Evolutionary conservation across 23 red algal species (phyloP), one percentile per base, ranked within the genome.

Genomic region (Gracilariopsis chorda): DNA sequence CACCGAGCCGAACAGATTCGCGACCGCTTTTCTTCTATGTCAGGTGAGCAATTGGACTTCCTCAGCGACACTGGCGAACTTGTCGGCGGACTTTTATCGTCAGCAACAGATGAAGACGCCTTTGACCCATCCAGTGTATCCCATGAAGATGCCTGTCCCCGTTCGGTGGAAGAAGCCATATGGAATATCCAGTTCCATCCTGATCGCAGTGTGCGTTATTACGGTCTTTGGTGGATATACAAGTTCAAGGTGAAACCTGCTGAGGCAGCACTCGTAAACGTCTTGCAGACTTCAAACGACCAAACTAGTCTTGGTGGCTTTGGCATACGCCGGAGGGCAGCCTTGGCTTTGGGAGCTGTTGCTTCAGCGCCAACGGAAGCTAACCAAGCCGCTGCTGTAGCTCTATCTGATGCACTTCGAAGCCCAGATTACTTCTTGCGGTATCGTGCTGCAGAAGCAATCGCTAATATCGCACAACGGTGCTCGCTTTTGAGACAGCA

Each of bases 161-260:
- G 97, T 17, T 94, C 90, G 5, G 73, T 94, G 21, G 90, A 93
- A 48, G 90, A 99, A 45, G 97, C 93, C 23, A 94, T 99, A 32
- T 76, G 78, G 77, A 99, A 94, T 48, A 80, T 96, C 39, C 60
- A 81, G 70, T 65, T 82, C 46, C 92, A 98, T 73, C 72, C 75
- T 9, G 94, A 96, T 77, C 48, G 39, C 43, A 80, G 75, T 43
- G 76, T 84, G 46, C 83, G 93, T 41, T 99, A 99, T 48, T 99
- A 96, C 46, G 93, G 90, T 33, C 35, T 96, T 14, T 99, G 97
- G 97, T 99, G 97, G 97, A 61, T 99, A 16, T 96, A 90, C 41
- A 90, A 93, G 55, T 96, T 96, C 41, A 90, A 91, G 49, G 93
- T 99, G 9, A 41, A 42, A 9, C 42, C 76, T 24, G 97, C 97